A percentile compares a stretch with the other conserved stretches of the same genome.
Evolutionary conservation across 768 basidiomycete species (phyloP).

Genomic region (Boletus patriciae): DNA sequence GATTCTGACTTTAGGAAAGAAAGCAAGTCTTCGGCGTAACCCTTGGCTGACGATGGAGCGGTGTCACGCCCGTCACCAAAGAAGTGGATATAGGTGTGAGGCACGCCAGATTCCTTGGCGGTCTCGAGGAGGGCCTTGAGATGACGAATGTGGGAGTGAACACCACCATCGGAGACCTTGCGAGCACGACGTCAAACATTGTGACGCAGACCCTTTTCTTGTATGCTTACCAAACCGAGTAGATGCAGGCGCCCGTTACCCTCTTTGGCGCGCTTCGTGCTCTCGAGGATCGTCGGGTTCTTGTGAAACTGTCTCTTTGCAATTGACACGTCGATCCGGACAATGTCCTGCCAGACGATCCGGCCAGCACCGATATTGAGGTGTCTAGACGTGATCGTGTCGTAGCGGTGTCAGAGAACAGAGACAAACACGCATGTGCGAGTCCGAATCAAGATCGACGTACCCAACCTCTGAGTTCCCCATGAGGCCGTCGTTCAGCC

Average conservation of each 20-base stretch:
- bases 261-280: constrained; percentile 76
- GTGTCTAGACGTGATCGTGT: constrained; percentile 52
- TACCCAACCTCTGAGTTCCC: constrained; percentile 98
- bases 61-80: constrained; percentile 95
- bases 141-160: constrained; percentile 94
- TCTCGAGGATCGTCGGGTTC: constrained; percentile 66
- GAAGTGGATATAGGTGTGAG: constrained; percentile 89
- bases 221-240: constrained; percentile 69
- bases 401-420: constrained; percentile 1
- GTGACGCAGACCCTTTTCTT: background rate
- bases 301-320: constrained; percentile 87
- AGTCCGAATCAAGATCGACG: constrained; percentile 28
- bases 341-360: constrained; percentile 97
- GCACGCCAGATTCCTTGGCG: constrained; percentile 82
- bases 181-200: constrained; percentile 1
- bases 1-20: constrained; percentile 77
- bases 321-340: constrained; percentile 89
- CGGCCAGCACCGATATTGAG: constrained; percentile 94
- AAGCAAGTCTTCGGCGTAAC: constrained; percentile 73
- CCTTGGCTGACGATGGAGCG: constrained; percentile 77
- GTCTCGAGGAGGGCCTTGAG: constrained; percentile 88
- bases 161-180: constrained; percentile 91
- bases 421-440: background rate
- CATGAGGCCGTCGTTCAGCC: constrained; percentile 92
- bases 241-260: constrained; percentile 84